These are phyloP conservation scores for Jacaranda copaia DNA, from an alignment of 257 asterid genomes.

Conservation along the genomic window DNA sequence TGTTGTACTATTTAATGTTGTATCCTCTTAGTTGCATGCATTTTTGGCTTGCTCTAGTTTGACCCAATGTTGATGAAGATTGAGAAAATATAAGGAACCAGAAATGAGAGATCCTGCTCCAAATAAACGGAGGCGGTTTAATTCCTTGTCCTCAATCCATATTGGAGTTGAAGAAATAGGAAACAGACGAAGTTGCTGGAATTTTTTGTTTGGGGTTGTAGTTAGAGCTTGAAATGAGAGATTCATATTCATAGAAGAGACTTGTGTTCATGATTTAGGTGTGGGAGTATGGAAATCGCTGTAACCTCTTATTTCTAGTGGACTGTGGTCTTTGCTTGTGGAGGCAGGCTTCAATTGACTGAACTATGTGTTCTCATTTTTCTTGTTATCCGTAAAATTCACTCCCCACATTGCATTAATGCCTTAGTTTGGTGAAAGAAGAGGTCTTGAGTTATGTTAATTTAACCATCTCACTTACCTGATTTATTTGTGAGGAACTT, in stretches of 20 bases:
- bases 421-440: neutral
- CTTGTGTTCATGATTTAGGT: conserved; percentile 17
- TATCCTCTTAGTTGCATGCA: conserved; percentile 2
- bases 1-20: neutral
- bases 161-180: conserved; percentile 1
- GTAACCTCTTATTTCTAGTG: conserved; percentile 9
- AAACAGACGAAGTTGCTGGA: no score
- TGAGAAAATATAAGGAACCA: conserved; percentile 16
- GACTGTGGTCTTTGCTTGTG: neutral
- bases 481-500: conserved; percentile 18
- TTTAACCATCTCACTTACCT: neutral
- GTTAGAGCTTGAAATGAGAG: conserved; percentile 19
- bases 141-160: neutral
- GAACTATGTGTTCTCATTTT: neutral
- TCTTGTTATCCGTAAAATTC: neutral
- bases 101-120: neutral
- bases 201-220: conserved; percentile 13
- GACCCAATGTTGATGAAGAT: conserved; percentile 24
- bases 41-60: neutral
- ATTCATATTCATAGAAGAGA: neutral
- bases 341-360: conserved; percentile 25
- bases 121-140: neutral
- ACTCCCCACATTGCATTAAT: neutral
- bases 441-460: neutral
- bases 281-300: conserved; percentile 7